Conservation (phyloP, 2,329 filamentous ascomycete genomes). For the Fusarium abutilonis region DNA sequence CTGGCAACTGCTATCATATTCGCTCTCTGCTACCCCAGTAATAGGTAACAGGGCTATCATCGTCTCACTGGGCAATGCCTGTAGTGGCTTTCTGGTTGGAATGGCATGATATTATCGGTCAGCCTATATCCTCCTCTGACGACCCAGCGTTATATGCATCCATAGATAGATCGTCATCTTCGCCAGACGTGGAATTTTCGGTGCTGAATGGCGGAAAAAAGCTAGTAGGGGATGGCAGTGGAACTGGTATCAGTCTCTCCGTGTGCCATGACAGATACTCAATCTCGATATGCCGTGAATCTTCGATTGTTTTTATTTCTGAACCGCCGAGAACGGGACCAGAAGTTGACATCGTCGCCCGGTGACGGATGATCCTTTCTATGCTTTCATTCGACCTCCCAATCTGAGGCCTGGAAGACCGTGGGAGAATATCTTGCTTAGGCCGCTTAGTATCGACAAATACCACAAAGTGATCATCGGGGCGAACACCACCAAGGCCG, state of each 20-base stretch:
- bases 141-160: not conserved
- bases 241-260: not conserved
- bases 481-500: conserved; percentile 66
- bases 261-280: conserved; percentile 49
- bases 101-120: not conserved
- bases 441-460: conserved; percentile 61
- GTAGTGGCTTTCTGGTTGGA: not conserved
- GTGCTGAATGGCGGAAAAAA: not conserved
- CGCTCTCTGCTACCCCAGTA: too few species aligned
- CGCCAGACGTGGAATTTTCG: not conserved
- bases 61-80: too few species aligned
- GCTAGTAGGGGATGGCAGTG: not conserved
- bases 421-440: conserved; percentile 39
- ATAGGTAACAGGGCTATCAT: too few species aligned
- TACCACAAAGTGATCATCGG: conserved; percentile 70
- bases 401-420: not conserved
- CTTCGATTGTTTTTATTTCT: not conserved
- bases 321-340: conserved; percentile 43
- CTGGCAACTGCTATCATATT: too few species aligned
- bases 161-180: not conserved
- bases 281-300: conserved; percentile 49
- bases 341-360: conserved; percentile 54
- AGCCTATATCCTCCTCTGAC: not conserved
- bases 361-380: conserved; percentile 52
- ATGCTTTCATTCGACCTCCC: conserved; percentile 46